Base-by-base conservation (phyloP, 768 basidiomycete species). In the Pulveroboletus ravenelii region DNA sequence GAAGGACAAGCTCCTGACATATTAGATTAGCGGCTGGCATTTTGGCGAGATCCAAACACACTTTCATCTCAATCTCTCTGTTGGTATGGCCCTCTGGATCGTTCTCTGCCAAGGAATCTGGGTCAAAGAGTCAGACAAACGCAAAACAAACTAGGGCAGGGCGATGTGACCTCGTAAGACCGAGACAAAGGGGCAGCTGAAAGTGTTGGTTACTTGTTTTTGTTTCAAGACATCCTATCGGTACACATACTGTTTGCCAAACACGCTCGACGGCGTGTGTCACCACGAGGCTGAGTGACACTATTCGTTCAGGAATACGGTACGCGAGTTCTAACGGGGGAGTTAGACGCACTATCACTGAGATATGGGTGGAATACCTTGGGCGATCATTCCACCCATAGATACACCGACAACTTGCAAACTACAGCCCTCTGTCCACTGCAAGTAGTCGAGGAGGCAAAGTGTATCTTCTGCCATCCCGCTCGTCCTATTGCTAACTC, bases 381-480 rank as follows among this genome's bases (percentile, higher is more conserved):
- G 85, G 0, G 87, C 80, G 44, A 89, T 88, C 89, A 91, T 92
- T 5, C 89, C 89, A 2, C 90, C 90, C 5, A 93, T 65, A 35
- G 87, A 89, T 20, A 80, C 68, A 8, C 90, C 86, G 18, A 92
- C 83, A 30, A 92, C 66, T 59, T 91, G 83, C 6, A 93, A 39
- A 42, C 77, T 75, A 5, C 78, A 77, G 10, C 78, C 67, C 7
- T 63, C 74, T 0, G 78, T 88, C 88, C 89, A 93, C 2, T 79
- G 84, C 6, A 93, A 54, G 56, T 80, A 78, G 57, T 92, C 77
- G 5, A 93, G 72, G 5, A 91, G 73, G 10, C 73, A 77, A 27
- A 89, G 67, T 6, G 73, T 72, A 53, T 93, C 90, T 50, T 84
- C 78, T 3, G 90, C 89, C 89, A 92, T 91, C 2, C 73, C 82